Evolutionary conservation across 2,329 filamentous ascomycete genomes (phyloP), one percentile per base, ranked within the genome.

Genomic region (Sclerotinia spermophila): DNA sequence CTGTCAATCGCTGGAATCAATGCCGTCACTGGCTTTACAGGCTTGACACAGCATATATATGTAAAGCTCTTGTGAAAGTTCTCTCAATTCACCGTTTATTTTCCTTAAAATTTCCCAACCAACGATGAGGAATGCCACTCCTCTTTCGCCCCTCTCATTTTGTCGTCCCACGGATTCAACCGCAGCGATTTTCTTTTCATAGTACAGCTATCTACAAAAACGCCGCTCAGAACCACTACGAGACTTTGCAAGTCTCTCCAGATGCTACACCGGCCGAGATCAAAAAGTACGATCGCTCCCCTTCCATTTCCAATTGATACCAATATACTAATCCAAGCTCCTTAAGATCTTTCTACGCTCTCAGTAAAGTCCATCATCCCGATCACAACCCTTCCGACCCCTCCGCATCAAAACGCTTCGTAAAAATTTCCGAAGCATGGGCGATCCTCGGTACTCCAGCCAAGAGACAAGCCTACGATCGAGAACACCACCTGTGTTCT

Each of bases 321-420:
- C 40, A 30, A 30, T 35, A 53, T 53, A 53, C 65, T 70, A 65
- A 71, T 44, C 30, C 53, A 45, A 71, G 51, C n/a, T 42, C 40
- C 71, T 44, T 7, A 67, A 90, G 87, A 77, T 88, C 88, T 75
- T 99, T 97, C 87, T 98, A 97, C 85, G 82, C 86, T 72, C 92
- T 98, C 80, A 97, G 94, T 78, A 97, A 97, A 82, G 83, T 86
- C 68, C 91, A 97, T 85, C 96, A 99, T 81, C 96, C 96, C 1
- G 96, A 99, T 85, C 89, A 90, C 79, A 96, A 98, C 84, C 92
- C 86, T 72, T 79, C 86, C 76, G 91, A 97, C 81, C 91, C 92
- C 6, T 79, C 82, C 71, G 92, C 94, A 73, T 85, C 89, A 5
- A 83, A 87, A 71, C 92, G 90, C 79, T 99, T 97, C 85, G 89